These are phyloP conservation scores for Solanum hybrid DNA, from an alignment of 305 asterid genomes.

Conservation along the genomic window DNA sequence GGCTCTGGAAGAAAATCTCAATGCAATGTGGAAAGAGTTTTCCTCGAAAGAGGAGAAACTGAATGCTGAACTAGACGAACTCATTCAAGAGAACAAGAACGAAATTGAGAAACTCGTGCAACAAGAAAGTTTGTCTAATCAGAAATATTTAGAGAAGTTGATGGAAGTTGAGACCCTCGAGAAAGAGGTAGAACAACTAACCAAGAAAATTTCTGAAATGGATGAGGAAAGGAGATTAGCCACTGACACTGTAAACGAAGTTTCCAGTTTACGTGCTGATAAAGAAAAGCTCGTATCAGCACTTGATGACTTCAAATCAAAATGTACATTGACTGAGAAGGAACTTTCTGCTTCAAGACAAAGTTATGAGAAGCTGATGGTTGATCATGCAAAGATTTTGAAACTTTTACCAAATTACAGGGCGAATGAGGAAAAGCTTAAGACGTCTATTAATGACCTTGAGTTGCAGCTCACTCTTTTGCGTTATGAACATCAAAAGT, in stretches of 20 bases:
- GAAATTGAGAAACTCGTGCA: constrained; percentile 28
- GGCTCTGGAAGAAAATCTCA: constrained; percentile 40
- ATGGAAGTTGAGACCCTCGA: constrained; percentile 28
- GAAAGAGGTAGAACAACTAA: constrained; percentile 30
- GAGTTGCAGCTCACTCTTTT: constrained; percentile 70
- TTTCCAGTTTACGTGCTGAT: constrained; percentile 36
- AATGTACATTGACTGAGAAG: constrained; percentile 22
- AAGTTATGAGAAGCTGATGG: constrained; percentile 22
- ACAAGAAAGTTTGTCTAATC: constrained; percentile 20
- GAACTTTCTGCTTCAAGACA: constrained; percentile 31
- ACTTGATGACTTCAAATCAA: constrained; percentile 29
- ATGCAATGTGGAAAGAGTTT: constrained; percentile 29
- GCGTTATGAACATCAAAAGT: constrained; percentile 56
- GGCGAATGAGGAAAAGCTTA: constrained; percentile 55
- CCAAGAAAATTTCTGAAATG: constrained; percentile 20
- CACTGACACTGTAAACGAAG: constrained; percentile 24
- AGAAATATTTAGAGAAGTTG: constrained; percentile 22
- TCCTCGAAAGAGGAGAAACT: constrained; percentile 33
- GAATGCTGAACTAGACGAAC: constrained; percentile 35
- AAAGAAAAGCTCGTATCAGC: constrained; percentile 35
- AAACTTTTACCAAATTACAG: constrained; percentile 39
- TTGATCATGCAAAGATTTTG: constrained; percentile 41
- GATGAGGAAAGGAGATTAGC: constrained; percentile 29
- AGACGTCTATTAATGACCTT: constrained; percentile 46
- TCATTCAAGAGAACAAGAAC: constrained; percentile 30